A percentile compares a stretch with the other conserved stretches of the same genome.
Conservation (phyloP, 495 filamentous ascomycete species). For the Trichoderma parareesei region DNA sequence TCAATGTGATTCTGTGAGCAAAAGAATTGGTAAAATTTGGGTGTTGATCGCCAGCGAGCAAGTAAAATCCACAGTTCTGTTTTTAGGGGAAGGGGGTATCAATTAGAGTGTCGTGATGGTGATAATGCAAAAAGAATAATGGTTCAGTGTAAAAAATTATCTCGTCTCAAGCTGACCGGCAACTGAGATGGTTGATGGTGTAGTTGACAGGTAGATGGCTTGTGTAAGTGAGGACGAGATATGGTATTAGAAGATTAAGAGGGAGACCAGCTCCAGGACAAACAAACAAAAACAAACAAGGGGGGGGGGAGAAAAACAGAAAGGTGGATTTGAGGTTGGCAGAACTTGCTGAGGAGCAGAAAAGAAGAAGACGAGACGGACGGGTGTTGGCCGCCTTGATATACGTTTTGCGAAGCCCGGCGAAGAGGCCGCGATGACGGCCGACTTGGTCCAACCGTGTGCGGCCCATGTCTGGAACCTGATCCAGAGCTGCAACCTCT, state of each 20-base stretch:
- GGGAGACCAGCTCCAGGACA: conserved; percentile 48
- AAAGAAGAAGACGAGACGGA: conserved; percentile 31
- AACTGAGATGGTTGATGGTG: conserved; percentile 29
- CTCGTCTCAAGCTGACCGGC: conserved; percentile 39
- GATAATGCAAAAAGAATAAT: conserved; percentile 20
- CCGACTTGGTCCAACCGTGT: not conserved
- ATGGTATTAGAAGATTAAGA: conserved; percentile 25
- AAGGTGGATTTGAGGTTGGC: conserved; percentile 47
- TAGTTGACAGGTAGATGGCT: conserved; percentile 22
- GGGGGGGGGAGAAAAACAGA: conserved; percentile 42
- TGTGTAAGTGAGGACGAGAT: conserved; percentile 20
- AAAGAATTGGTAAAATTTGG: conserved; percentile 17
- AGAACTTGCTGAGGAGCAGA: conserved; percentile 68
- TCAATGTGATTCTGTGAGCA: conserved; percentile 21
- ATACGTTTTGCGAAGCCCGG: conserved; percentile 1
- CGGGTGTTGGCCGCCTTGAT: conserved; percentile 11
- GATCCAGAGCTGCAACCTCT: not conserved
- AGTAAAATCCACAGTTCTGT: conserved; percentile 45
- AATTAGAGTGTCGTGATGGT: conserved; percentile 11
- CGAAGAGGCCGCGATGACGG: conserved; percentile 5
- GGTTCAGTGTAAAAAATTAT: conserved; percentile 18
- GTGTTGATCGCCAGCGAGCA: conserved; percentile 42
- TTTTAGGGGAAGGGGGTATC: conserved; percentile 26
- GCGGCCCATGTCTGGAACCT: not conserved
- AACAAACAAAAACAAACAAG: conserved; percentile 37